Conservation (phyloP, 805 yeast species). For the Kluyveromyces wickerhamii region DNA sequence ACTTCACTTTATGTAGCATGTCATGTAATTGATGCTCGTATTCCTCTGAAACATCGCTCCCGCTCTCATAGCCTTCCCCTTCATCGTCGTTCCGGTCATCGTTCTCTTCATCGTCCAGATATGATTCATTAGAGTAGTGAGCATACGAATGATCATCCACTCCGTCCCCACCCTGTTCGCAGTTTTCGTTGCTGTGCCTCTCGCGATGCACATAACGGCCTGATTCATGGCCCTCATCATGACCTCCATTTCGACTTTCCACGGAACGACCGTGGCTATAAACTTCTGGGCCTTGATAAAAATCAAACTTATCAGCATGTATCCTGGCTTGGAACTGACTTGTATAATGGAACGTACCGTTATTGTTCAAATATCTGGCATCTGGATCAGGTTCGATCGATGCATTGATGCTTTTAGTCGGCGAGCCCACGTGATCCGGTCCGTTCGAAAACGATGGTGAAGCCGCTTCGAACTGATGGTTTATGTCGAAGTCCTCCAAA, state of each 20-base stretch:
- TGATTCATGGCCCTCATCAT: too few species aligned
- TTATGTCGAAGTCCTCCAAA: background rate
- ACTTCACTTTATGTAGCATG: conserved; percentile 9
- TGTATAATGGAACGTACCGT: conserved; percentile 15
- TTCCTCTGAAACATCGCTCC: conserved; percentile 2
- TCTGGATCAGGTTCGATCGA: conserved; percentile 2
- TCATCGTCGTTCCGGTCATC: conserved; percentile 4
- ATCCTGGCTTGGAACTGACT: conserved; percentile 18
- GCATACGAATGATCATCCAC: too few species aligned
- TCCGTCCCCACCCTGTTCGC: too few species aligned
- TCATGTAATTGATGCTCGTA: conserved; percentile 1
- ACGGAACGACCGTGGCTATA: background rate
- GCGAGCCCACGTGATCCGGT: background rate
- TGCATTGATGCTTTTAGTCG: background rate
- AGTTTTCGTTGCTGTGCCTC: too few species aligned
- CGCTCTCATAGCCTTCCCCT: conserved; percentile 5
- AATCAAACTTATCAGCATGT: conserved; percentile 24
- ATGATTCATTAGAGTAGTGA: too few species aligned
- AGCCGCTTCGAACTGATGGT: background rate
- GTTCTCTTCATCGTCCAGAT: conserved; percentile 2
- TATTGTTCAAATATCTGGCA: conserved; percentile 1
- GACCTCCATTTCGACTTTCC: too few species aligned
- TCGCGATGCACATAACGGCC: too few species aligned
- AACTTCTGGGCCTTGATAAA: conserved; percentile 9
- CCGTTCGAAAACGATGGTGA: background rate